These are phyloP conservation scores for Cyberlindnera subsufficiens DNA, from an alignment of 805 yeast genomes.

Conservation along the genomic window DNA sequence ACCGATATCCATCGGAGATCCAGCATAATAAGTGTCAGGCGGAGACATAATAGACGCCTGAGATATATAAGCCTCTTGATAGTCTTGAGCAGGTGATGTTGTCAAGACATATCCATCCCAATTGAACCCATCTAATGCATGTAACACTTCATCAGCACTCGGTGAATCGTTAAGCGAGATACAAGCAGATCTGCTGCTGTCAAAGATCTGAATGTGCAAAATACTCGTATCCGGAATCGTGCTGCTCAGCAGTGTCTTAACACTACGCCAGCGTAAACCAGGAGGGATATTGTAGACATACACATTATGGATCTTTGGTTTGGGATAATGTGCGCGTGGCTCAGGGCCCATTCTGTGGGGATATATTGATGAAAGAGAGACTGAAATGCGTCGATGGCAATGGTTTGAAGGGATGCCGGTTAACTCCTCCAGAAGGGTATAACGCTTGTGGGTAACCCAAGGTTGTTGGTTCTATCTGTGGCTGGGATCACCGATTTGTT, in stretches of 20 bases:
- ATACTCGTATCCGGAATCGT: conserved; percentile 15
- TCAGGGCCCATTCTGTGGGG: background rate
- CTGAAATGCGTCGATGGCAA: background rate
- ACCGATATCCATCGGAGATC: no score
- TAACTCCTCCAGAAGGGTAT: background rate
- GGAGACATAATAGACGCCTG: no score
- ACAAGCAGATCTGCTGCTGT: conserved; percentile 3
- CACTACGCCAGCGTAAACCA: conserved; percentile 16
- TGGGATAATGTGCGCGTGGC: background rate
- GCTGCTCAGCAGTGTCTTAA: conserved; percentile 14
- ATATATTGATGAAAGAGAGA: background rate
- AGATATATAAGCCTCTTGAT: no score
- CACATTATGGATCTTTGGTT: conserved; percentile 8
- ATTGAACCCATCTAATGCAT: conserved; percentile 13
- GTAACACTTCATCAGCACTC: conserved; percentile 5
- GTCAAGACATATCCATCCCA: conserved; percentile 13
- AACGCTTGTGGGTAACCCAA: no score
- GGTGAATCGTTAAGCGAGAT: conserved; percentile 9
- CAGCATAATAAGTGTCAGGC: no score
- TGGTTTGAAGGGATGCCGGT: background rate
- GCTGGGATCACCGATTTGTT: no score
- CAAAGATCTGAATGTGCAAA: conserved; percentile 17
- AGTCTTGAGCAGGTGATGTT: conserved; percentile 1
- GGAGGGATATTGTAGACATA: conserved; percentile 18
- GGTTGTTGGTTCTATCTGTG: no score